Conservation (phyloP, 2,329 filamentous ascomycete species). For the Xylaria polymorpha region DNA sequence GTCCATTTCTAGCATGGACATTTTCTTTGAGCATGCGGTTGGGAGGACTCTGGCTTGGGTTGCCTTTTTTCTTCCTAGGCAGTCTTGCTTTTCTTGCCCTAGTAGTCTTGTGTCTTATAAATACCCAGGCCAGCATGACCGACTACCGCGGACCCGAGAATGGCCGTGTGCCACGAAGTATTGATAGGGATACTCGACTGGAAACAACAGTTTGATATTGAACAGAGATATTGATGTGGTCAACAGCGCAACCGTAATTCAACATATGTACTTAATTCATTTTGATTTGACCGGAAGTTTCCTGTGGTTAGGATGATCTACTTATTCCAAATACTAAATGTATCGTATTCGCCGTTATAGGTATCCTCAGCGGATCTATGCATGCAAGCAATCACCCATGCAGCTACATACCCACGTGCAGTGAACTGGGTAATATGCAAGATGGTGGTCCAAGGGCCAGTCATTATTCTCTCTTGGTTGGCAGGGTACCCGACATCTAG, state of each 20-base stretch:
- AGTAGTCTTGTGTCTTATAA: conserved; percentile 9
- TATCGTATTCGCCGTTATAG: neutral
- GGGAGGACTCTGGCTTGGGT: conserved; percentile 43
- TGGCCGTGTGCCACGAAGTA: neutral
- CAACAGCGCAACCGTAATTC: neutral
- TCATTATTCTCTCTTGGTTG: neutral
- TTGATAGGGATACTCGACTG: neutral
- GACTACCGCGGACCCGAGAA: neutral
- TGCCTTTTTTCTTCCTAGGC: conserved; percentile 39
- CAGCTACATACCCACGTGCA: neutral
- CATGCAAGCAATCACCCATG: neutral
- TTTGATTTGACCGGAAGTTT: neutral
- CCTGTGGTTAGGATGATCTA: neutral
- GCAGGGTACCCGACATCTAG: neutral
- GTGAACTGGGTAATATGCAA: neutral
- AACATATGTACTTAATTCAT: neutral
- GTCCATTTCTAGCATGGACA: conserved; percentile 45
- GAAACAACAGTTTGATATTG: neutral
- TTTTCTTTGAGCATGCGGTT: conserved; percentile 44
- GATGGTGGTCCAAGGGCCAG: neutral
- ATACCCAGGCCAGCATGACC: neutral
- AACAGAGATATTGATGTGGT: neutral
- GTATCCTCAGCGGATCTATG: too few relatives aligned
- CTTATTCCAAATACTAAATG: neutral
- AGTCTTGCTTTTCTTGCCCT: conserved; percentile 12